Percentiles rank a stretch among this genome's conserved stretches.
These are phyloP conservation scores for Ceratocystis diversiconidia DNA, from an alignment of 2,329 filamentous ascomycete genomes.

Conservation along the genomic window DNA sequence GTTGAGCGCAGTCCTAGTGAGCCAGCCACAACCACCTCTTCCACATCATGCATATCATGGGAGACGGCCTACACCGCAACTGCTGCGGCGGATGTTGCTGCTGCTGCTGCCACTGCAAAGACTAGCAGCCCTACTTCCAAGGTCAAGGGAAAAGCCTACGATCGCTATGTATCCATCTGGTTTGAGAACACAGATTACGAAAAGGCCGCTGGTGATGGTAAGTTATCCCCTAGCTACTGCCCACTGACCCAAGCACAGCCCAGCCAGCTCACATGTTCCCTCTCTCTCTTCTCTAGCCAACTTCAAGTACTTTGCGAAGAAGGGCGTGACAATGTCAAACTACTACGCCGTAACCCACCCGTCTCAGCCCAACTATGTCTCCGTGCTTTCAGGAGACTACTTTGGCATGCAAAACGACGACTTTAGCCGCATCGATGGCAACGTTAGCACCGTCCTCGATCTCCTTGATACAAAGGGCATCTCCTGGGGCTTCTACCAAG, in stretches of 20 bases:
- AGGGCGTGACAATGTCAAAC: conserved; percentile 25
- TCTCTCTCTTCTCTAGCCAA: conserved; percentile 20
- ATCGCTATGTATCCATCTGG: conserved; percentile 60
- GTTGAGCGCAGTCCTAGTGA: too few species aligned
- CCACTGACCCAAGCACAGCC: background rate
- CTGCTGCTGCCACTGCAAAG: conserved; percentile 33
- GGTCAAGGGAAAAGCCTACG: conserved; percentile 57
- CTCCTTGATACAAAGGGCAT: conserved; percentile 51
- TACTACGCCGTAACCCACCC: conserved; percentile 54
- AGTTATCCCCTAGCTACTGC: conserved; percentile 20
- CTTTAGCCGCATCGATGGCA: conserved; percentile 42
- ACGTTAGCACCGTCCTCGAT: conserved; percentile 54
- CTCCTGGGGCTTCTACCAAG: conserved; percentile 60
- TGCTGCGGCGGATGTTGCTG: conserved; percentile 3
- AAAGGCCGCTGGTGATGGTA: conserved; percentile 47
- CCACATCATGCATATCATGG: background rate
- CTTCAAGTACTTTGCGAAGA: conserved; percentile 23
- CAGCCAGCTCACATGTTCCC: background rate
- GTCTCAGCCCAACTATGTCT: conserved; percentile 63
- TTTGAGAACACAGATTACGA: conserved; percentile 63
- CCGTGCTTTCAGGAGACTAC: conserved; percentile 54
- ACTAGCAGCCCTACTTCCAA: conserved; percentile 46
- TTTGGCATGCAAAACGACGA: conserved; percentile 59
- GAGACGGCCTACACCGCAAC: background rate
- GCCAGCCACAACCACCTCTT: conserved; percentile 1